Base-by-base conservation (phyloP, 2,329 filamentous ascomycete genomes). In the Colletotrichum lini region DNA sequence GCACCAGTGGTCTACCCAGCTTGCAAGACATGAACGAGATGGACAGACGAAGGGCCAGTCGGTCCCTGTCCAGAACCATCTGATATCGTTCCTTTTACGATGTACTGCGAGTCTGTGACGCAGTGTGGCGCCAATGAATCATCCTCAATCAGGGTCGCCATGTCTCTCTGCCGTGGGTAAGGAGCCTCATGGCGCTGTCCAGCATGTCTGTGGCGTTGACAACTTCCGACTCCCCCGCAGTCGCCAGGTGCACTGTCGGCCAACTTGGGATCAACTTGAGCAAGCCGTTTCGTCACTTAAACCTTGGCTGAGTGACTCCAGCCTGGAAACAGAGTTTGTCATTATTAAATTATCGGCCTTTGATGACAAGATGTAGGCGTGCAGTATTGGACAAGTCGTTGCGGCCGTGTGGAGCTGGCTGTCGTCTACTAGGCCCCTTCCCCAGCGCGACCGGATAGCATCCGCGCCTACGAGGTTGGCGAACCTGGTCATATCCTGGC, bases 11-110 rank as follows among this genome's bases (percentile, higher is more conserved):
- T 65, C 56, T 70, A 70, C 68, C 68, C 64, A 47, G 68, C 47
- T 62, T 53, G 30, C 45, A 62, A 45, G 44, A 60, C 42, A 62
- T 67, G 50, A 70, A 50, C 52, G 47, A 49, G 16, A 67, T 58
- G 52, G 44, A 8, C 38, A 56, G 30, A 42, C 63, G 63, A 61
- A 13, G 38, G 44, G 30, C 30, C 30, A 7, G 30, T 44, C 52
- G 56, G 67, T 70, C 71, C 71, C 62, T 73, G 67, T 60, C 30
- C 53, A 58, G 54, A 59, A 72, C 67, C 71, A 73, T 73, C 63
- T 73, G 71, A 58, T 53, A 64, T 56, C 54, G 52, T 62, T 67
- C 62, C 67, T 54, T 47, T 3, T 26, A 26, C 26, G 26, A 26
- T 26, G 47, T 60, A 53, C 42, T 58, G 65, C 68, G 38, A 59